phyloP scores from a whole-genome alignment of 768 basidiomycete species.

The Phaeotremella skinneri region DNA sequence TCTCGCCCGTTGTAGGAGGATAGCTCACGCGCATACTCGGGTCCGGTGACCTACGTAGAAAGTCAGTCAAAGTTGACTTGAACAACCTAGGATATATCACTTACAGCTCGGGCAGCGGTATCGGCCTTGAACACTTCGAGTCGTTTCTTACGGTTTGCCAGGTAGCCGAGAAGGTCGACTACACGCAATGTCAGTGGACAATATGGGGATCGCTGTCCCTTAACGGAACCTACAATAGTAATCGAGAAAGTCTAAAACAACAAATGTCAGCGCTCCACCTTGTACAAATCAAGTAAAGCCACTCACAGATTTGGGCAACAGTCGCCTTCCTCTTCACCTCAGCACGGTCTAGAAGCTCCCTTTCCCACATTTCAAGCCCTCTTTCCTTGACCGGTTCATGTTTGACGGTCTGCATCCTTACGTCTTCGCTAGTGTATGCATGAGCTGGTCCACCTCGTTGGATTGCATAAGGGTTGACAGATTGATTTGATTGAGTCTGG shows the following conservation, averaged over 20 bases:
- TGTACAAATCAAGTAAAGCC: neutral
- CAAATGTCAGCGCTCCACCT: neutral
- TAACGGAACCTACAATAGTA: conserved; percentile 66
- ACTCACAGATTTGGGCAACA: conserved; percentile 87
- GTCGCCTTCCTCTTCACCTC: conserved; percentile 95
- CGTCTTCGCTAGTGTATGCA: conserved; percentile 32
- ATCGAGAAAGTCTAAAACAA: conserved; percentile 73
- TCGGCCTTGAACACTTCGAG: conserved; percentile 78
- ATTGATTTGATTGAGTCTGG: conserved; percentile 9
- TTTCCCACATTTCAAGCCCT: conserved; percentile 69
- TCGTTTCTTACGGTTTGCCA: conserved; percentile 79
- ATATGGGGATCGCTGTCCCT: neutral
- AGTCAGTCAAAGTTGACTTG: neutral
- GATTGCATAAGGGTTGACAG: conserved; percentile 26
- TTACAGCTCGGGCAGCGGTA: conserved; percentile 61
- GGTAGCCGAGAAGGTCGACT: conserved; percentile 83
- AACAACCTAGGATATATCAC: conserved; percentile 52
- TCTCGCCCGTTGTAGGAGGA: conserved; percentile 91
- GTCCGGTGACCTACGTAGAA: conserved; percentile 32
- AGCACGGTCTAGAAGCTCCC: conserved; percentile 72
- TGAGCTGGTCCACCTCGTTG: conserved; percentile 21
- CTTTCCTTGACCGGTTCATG: conserved; percentile 37
- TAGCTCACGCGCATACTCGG: conserved; percentile 65
- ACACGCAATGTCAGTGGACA: neutral
- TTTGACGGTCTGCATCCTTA: conserved; percentile 49